Evolutionary conservation across 768 basidiomycete species (phyloP).

Genomic region (Leccinum arenicola): DNA sequence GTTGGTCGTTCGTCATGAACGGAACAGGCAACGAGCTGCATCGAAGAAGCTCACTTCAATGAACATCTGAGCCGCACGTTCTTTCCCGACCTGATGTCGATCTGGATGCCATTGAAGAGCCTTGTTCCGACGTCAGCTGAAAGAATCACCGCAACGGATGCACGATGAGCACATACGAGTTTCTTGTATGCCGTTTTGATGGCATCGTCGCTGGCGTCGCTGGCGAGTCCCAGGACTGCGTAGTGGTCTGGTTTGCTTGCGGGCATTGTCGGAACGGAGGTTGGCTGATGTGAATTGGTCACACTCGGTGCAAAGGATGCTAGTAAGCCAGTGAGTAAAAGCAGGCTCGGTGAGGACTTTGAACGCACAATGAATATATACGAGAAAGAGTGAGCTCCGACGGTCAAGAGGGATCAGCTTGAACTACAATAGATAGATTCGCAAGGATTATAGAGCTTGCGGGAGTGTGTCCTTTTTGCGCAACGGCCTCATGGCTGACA

Average conservation of each 20-base stretch:
- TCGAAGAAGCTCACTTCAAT: constrained; percentile 44
- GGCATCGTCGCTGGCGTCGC: constrained; percentile 46
- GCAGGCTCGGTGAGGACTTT: constrained; percentile 6
- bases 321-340: constrained; percentile 5
- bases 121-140: constrained; percentile 29
- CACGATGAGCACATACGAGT: constrained; percentile 41
- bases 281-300: constrained; percentile 11
- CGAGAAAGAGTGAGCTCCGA: constrained; percentile 22
- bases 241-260: constrained; percentile 30
- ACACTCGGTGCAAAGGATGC: constrained; percentile 8
- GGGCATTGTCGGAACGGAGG: constrained; percentile 28
- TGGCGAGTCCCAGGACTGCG: constrained; percentile 44
- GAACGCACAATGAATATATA: constrained; percentile 26
- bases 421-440: constrained; percentile 20
- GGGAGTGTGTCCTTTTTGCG: constrained; percentile 13
- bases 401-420: constrained; percentile 24
- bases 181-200: constrained; percentile 62
- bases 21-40: neutral
- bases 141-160: constrained; percentile 22
- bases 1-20: neutral
- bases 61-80: constrained; percentile 53
- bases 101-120: constrained; percentile 70
- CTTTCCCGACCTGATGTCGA: constrained; percentile 51
- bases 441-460: constrained; percentile 24
- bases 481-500: constrained; percentile 31